phyloP scores from a whole-genome alignment of 352 stramenopile species.

The Phytophthora capsici region DNA sequence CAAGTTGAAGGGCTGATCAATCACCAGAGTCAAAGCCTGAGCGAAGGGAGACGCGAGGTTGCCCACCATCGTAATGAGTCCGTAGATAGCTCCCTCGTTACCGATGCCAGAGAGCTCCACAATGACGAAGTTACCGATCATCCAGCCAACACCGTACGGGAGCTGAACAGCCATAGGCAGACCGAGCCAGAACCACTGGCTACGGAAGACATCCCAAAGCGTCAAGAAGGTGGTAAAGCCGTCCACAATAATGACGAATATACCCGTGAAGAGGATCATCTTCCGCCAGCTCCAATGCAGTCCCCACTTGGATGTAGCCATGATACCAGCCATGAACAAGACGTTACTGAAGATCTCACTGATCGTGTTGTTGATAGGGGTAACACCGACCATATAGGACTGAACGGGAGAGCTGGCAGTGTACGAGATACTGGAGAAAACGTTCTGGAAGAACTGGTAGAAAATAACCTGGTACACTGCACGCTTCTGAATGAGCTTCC shows the following conservation, averaged over 20 bases:
- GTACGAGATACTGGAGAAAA: slow-evolving; percentile 44
- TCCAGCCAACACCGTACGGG: slow-evolving; percentile 29
- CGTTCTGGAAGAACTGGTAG: slow-evolving; percentile 46
- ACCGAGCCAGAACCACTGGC: slow-evolving; percentile 49
- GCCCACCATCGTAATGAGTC: slow-evolving; percentile 46
- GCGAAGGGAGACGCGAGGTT: slow-evolving; percentile 49
- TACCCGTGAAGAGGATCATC: slow-evolving; percentile 39
- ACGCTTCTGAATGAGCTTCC: slow-evolving; percentile 40
- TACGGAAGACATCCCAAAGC: slow-evolving; percentile 47
- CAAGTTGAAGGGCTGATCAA: slow-evolving; percentile 42
- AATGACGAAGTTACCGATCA: slow-evolving; percentile 45
- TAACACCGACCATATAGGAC: slow-evolving; percentile 39
- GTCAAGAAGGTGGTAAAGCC: slow-evolving; percentile 41
- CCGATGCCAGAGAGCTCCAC: slow-evolving; percentile 51
- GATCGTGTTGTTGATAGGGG: slow-evolving; percentile 44
- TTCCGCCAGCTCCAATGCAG: slow-evolving; percentile 51
- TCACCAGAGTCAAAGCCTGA: slow-evolving; percentile 36
- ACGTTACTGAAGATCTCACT: slow-evolving; percentile 36
- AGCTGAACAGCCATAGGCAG: slow-evolving; percentile 39
- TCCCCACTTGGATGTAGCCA: slow-evolving; percentile 41
- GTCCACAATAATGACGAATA: slow-evolving; percentile 35
- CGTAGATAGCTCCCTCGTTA: slow-evolving; percentile 52
- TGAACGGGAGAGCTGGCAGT: slow-evolving; percentile 33
- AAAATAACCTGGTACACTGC: slow-evolving; percentile 53
- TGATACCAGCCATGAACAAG: slow-evolving; percentile 38